Conservation (phyloP, 2,329 filamentous ascomycete genomes). For the Fusarium transvaalense region DNA sequence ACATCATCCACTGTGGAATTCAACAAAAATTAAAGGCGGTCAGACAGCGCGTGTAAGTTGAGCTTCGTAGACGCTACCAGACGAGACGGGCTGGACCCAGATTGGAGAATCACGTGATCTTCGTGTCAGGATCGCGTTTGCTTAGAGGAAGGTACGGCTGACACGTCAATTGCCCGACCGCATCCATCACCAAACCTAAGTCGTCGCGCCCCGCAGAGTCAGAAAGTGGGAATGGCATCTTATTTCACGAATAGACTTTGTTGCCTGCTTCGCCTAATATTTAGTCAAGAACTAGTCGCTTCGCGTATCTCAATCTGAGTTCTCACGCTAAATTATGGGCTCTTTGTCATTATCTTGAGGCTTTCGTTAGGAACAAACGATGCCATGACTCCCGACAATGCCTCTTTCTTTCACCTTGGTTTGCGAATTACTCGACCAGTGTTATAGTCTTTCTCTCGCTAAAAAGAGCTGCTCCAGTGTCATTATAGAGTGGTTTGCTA, state of each 20-base stretch:
- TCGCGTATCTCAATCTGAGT: not conserved
- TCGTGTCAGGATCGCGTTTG: conserved; percentile 47
- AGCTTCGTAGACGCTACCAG: not conserved
- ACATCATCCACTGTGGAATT: not conserved
- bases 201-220: conserved; percentile 4
- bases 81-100: not conserved
- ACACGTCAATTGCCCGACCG: conserved; percentile 45
- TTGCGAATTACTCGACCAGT: conserved; percentile 78
- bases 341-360: conserved; percentile 2
- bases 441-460: conserved; percentile 63
- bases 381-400: conserved; percentile 58
- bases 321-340: not conserved
- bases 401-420: conserved; percentile 76
- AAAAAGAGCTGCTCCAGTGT: conserved; percentile 52
- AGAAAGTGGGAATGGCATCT: conserved; percentile 19
- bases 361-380: not conserved
- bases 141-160: conserved; percentile 28
- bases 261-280: conserved; percentile 22
- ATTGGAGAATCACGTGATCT: conserved; percentile 50
- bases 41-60: conserved; percentile 2
- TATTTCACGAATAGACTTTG: conserved; percentile 5
- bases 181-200: conserved; percentile 21
- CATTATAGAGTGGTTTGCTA: conserved; percentile 76
- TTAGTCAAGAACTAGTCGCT: not conserved
- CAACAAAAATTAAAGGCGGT: conserved; percentile 6